These are phyloP conservation scores for Krasilnikovozyma curviuscula DNA, from an alignment of 768 basidiomycete genomes.

Conservation along the genomic window DNA sequence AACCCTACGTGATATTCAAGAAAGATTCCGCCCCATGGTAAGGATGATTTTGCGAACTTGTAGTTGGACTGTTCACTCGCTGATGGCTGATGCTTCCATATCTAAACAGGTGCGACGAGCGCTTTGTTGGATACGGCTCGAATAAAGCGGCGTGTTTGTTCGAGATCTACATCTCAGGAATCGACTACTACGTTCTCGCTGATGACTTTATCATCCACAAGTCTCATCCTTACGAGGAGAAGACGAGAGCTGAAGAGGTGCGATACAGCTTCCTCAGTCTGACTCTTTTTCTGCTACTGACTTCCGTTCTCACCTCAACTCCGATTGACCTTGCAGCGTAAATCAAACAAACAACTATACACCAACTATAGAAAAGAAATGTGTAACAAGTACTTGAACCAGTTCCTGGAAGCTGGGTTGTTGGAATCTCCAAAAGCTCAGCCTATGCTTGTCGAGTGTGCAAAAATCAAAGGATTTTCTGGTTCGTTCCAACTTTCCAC, in stretches of 20 bases:
- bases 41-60: too few species aligned
- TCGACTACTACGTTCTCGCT: conserved; percentile 60
- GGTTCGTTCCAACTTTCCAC: too few species aligned
- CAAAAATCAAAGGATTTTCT: too few species aligned
- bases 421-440: too few species aligned
- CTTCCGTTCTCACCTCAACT: neutral
- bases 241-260: conserved; percentile 51
- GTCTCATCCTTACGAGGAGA: conserved; percentile 63
- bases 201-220: conserved; percentile 83
- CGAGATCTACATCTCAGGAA: conserved; percentile 73
- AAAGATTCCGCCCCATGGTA: conserved; percentile 57
- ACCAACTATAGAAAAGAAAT: conserved; percentile 58
- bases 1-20: conserved; percentile 70
- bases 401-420: too few species aligned
- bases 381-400: conserved; percentile 38
- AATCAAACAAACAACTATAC: conserved; percentile 56
- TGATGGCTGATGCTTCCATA: neutral
- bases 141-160: conserved; percentile 86
- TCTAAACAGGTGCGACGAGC: conserved; percentile 57
- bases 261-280: neutral
- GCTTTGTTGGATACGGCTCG: conserved; percentile 75
- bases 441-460: too few species aligned
- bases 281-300: neutral
- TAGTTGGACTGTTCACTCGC: too few species aligned
- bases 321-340: too few species aligned